phyloP scores from a whole-genome alignment of 257 asterid genomes.

The Echium plantagineum region DNA sequence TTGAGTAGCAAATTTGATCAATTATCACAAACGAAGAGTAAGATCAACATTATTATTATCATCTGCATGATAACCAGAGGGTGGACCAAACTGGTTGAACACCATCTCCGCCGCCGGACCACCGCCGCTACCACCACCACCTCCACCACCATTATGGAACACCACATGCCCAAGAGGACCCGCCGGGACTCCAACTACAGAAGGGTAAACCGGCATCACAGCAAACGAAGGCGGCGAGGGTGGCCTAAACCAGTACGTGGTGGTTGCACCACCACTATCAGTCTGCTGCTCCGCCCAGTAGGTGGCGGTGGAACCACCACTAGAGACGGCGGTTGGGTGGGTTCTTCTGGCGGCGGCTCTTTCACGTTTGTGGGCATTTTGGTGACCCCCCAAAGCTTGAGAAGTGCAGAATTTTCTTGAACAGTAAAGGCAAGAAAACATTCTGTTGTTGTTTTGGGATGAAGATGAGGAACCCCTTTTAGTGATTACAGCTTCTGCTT shows the following conservation, averaged over 20 bases:
- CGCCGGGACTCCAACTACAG: neutral
- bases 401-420: constrained; percentile 81
- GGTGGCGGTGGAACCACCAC: neutral
- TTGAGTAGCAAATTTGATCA: no score
- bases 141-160: neutral
- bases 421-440: constrained; percentile 82
- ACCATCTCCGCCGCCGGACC: neutral
- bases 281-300: neutral
- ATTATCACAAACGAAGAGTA: constrained; percentile 13
- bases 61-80: neutral
- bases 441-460: constrained; percentile 9
- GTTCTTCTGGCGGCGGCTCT: constrained; percentile 65
- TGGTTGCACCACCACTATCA: neutral
- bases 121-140: neutral
- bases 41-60: constrained; percentile 13
- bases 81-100: neutral
- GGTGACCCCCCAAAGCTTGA: constrained; percentile 91
- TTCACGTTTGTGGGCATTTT: constrained; percentile 87
- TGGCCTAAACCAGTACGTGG: neutral
- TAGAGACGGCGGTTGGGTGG: constrained; percentile 1
- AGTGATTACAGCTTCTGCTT: neutral
- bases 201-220: neutral
- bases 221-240: neutral
- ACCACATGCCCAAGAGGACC: neutral
- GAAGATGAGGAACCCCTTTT: constrained; percentile 11